phyloP scores from a whole-genome alignment of 2,329 filamentous ascomycete genomes.

The Microdochium paspali region DNA sequence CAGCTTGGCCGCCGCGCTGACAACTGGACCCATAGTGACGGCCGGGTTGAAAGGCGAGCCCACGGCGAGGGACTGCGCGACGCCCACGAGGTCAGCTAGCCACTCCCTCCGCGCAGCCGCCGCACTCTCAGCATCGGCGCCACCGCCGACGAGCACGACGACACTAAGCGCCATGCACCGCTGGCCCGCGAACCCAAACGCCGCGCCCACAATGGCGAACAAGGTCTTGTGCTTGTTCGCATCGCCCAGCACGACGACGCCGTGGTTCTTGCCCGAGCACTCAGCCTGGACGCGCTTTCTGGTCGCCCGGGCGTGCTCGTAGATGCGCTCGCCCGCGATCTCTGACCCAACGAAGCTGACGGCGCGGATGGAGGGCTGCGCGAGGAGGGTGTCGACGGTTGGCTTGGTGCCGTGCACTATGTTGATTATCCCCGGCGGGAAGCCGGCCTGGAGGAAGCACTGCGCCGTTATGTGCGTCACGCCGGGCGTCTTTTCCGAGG shows the following conservation, averaged over 20 bases:
- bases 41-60: slow-evolving; percentile 75
- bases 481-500: slow-evolving; percentile 58
- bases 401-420: slow-evolving; percentile 67
- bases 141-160: slow-evolving; percentile 67
- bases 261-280: slow-evolving; percentile 82
- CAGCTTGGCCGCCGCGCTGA: slow-evolving; percentile 68
- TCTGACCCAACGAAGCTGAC: slow-evolving; percentile 81
- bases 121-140: too few species aligned
- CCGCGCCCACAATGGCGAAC: slow-evolving; percentile 74
- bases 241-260: slow-evolving; percentile 73
- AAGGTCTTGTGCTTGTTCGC: slow-evolving; percentile 86
- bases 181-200: slow-evolving; percentile 78
- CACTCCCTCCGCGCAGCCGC: too few species aligned
- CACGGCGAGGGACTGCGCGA: slow-evolving; percentile 62
- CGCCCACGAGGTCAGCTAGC: slow-evolving; percentile 68
- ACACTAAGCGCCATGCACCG: slow-evolving; percentile 82
- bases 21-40: slow-evolving; percentile 73
- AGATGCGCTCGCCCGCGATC: slow-evolving; percentile 85
- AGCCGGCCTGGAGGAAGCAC: slow-evolving; percentile 63
- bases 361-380: slow-evolving; percentile 77
- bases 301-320: slow-evolving; percentile 66
- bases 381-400: slow-evolving; percentile 79
- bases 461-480: slow-evolving; percentile 56
- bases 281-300: slow-evolving; percentile 86
- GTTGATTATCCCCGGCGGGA: slow-evolving; percentile 71